Conservation (phyloP, 768 basidiomycete genomes). For the Heimioporus sp. region DNA sequence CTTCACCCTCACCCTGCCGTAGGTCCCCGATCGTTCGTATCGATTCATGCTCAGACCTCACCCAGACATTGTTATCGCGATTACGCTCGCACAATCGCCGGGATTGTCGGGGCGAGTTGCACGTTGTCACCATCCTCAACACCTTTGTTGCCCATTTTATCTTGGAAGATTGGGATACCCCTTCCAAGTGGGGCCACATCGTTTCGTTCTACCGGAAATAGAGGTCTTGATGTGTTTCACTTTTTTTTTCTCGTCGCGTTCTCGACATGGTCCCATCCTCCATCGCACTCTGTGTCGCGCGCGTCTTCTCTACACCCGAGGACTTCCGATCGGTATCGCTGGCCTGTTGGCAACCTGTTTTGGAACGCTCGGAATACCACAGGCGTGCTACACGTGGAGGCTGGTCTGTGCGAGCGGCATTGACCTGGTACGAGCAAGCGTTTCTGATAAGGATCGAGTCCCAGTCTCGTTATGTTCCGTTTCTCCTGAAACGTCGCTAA, state of each 20-base stretch:
- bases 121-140: constrained; percentile 41
- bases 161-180: constrained; percentile 46
- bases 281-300: too few species aligned
- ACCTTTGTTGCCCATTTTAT: constrained; percentile 46
- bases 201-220: too few species aligned
- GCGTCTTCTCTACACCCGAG: too few species aligned
- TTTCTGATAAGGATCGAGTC: too few species aligned
- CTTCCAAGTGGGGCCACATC: constrained; percentile 30
- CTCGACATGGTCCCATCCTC: too few species aligned
- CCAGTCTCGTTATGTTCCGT: too few species aligned
- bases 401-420: constrained; percentile 44
- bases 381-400: constrained; percentile 49
- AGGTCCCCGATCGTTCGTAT: constrained; percentile 13
- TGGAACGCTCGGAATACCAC: constrained; percentile 53
- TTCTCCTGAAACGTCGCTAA: too few species aligned
- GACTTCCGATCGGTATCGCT: constrained; percentile 49
- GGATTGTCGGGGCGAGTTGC: constrained; percentile 47
- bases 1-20: constrained; percentile 48
- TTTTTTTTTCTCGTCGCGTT: too few species aligned
- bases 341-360: constrained; percentile 45
- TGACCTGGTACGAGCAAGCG: constrained; percentile 39
- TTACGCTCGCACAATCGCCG: constrained; percentile 43
- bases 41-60: neutral
- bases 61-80: constrained; percentile 44
- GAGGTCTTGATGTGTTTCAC: too few species aligned